Percentiles rank a stretch among this genome's conserved stretches.
Evolutionary conservation across 805 yeast genomes (phyloP).

Genomic region (Lachancea sp.): DNA sequence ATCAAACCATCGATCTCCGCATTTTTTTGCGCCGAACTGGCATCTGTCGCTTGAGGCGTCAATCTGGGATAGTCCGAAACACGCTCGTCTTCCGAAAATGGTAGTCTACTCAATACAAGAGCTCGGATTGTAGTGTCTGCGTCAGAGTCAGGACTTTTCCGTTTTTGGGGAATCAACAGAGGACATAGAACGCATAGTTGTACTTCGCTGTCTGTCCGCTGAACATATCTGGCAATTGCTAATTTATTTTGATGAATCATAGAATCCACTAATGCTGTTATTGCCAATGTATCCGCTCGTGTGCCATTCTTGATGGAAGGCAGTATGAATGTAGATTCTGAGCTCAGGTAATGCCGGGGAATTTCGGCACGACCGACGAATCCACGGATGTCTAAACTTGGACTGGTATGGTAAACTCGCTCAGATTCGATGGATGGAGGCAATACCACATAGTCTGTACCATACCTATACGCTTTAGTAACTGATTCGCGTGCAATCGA

Average conservation of each 20-base stretch:
- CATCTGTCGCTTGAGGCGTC: neutral
- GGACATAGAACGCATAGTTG: slow-evolving; percentile 54
- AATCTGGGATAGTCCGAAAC: slow-evolving; percentile 43
- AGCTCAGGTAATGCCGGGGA: slow-evolving; percentile 54
- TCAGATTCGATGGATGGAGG: slow-evolving; percentile 42
- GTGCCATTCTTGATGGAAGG: slow-evolving; percentile 33
- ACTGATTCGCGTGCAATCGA: slow-evolving; percentile 34
- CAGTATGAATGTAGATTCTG: slow-evolving; percentile 52
- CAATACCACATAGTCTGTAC: slow-evolving; percentile 49
- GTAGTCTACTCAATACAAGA: slow-evolving; percentile 50
- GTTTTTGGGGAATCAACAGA: slow-evolving; percentile 12
- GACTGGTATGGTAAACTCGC: slow-evolving; percentile 38
- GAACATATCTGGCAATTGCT: slow-evolving; percentile 61
- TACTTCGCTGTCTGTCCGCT: slow-evolving; percentile 42
- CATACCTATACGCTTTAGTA: slow-evolving; percentile 62
- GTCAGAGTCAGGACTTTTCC: neutral
- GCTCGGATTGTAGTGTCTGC: slow-evolving; percentile 30
- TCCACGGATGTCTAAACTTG: slow-evolving; percentile 62
- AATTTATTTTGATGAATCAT: slow-evolving; percentile 42
- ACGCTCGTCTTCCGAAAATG: slow-evolving; percentile 71
- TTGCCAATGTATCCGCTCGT: slow-evolving; percentile 35
- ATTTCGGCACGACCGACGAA: slow-evolving; percentile 42
- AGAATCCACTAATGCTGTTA: slow-evolving; percentile 47
- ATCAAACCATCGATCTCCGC: slow-evolving; percentile 37
- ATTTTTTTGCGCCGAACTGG: slow-evolving; percentile 30